phyloP scores from a whole-genome alignment of 2,329 filamentous ascomycete genomes.

The Botrytis galanthina region DNA sequence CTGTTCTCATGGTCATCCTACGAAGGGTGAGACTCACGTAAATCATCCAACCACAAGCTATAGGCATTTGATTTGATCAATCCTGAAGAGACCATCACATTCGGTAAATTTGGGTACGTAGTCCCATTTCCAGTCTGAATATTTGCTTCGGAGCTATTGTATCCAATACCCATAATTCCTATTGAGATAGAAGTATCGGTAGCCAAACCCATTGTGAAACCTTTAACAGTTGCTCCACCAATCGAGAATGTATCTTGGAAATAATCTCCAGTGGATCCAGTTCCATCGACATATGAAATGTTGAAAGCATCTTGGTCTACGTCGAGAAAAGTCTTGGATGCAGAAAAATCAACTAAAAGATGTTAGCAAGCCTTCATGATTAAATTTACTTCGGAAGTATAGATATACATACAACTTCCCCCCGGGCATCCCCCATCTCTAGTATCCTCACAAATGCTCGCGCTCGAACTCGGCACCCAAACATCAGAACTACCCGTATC shows the following conservation, averaged over 20 bases:
- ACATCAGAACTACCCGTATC: constrained; percentile 65
- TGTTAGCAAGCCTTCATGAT: constrained; percentile 2
- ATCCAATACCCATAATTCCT: constrained; percentile 60
- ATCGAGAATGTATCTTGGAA: constrained; percentile 56
- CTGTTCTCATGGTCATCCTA: not conserved
- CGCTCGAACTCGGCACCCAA: constrained; percentile 50
- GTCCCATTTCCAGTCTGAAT: constrained; percentile 48
- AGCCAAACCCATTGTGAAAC: constrained; percentile 57
- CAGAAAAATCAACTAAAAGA: constrained; percentile 46
- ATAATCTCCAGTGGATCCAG: constrained; percentile 55
- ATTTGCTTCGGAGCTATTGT: constrained; percentile 45
- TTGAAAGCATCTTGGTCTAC: constrained; percentile 49
- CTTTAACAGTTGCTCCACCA: constrained; percentile 47
- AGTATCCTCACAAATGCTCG: constrained; percentile 34
- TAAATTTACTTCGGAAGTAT: not conserved
- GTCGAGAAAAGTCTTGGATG: constrained; percentile 50
- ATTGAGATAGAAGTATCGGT: constrained; percentile 48
- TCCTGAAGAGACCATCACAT: constrained; percentile 42
- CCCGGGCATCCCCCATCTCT: constrained; percentile 44
- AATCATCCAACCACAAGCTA: constrained; percentile 41
- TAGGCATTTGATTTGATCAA: constrained; percentile 46
- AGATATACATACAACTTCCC: constrained; percentile 45
- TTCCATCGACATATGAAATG: constrained; percentile 60
- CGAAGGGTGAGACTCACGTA: constrained; percentile 32
- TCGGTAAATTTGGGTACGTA: constrained; percentile 37